Evolutionary conservation across 2,329 filamentous ascomycete species (phyloP).

Genomic region (Pyricularia sp.): DNA sequence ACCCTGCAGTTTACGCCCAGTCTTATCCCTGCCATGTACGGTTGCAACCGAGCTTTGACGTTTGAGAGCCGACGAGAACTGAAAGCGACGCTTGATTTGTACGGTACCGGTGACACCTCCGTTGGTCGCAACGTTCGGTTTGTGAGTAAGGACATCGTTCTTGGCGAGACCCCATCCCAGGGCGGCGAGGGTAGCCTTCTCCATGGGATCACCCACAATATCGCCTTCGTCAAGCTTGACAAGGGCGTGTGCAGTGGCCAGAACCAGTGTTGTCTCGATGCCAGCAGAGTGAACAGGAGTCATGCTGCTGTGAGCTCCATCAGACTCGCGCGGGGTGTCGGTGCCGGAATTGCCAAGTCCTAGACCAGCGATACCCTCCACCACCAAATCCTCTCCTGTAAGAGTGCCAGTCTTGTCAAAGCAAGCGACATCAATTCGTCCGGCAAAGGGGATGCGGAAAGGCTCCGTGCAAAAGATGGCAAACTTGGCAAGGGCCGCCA

Average conservation of each 20-base stretch:
- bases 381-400: slow-evolving; percentile 90
- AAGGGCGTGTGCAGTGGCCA: slow-evolving; percentile 87
- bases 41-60: slow-evolving; percentile 90
- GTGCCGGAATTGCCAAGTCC: slow-evolving; percentile 56
- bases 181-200: slow-evolving; percentile 83
- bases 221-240: slow-evolving; percentile 96
- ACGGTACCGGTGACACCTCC: slow-evolving; percentile 57
- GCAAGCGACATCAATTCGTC: slow-evolving; percentile 89
- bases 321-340: slow-evolving; percentile 51
- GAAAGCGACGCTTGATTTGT: slow-evolving; percentile 92
- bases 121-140: slow-evolving; percentile 32
- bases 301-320: slow-evolving; percentile 74
- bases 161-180: slow-evolving; percentile 88
- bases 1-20: slow-evolving; percentile 62
- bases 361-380: slow-evolving; percentile 90
- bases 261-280: slow-evolving; percentile 77
- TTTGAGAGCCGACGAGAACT: slow-evolving; percentile 94
- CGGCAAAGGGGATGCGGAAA: slow-evolving; percentile 93
- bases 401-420: slow-evolving; percentile 98
- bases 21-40: slow-evolving; percentile 59
- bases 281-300: slow-evolving; percentile 56
- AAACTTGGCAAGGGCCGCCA: slow-evolving; percentile 85
- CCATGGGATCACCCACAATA: slow-evolving; percentile 96
- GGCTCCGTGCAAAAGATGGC: slow-evolving; percentile 99
- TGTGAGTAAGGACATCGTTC: slow-evolving; percentile 71